Conservation (phyloP, 495 filamentous ascomycete genomes). For the Talaromyces ruber region DNA sequence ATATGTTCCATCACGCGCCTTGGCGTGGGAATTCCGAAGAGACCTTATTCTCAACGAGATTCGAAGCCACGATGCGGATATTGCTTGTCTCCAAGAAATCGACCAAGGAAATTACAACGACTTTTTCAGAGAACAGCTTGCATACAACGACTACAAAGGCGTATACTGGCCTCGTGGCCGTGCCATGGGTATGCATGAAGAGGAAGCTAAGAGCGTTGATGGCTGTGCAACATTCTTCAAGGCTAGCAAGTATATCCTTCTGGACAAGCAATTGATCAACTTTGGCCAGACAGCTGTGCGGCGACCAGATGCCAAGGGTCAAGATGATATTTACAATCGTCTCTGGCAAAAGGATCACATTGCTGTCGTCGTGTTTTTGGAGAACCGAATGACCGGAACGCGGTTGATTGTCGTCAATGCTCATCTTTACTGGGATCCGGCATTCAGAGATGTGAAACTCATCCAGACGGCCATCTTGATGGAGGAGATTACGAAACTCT, state of each 20-base stretch:
- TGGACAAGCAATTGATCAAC: conserved; percentile 89
- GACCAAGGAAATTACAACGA: conserved; percentile 84
- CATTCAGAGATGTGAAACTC: conserved; percentile 84
- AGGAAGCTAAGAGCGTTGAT: conserved; percentile 78
- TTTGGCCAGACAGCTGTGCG: conserved; percentile 89
- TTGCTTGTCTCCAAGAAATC: conserved; percentile 89
- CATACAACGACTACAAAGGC: conserved; percentile 81
- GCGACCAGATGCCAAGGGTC: conserved; percentile 87
- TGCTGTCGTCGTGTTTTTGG: conserved; percentile 79
- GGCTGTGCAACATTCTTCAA: conserved; percentile 97
- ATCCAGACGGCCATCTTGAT: conserved; percentile 91
- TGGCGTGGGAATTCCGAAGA: conserved; percentile 79
- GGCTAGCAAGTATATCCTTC: conserved; percentile 76
- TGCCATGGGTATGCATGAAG: conserved; percentile 83
- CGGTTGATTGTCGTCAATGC: conserved; percentile 88
- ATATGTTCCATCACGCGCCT: conserved; percentile 68
- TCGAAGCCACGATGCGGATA: conserved; percentile 70
- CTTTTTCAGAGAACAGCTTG: conserved; percentile 75
- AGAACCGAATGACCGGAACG: conserved; percentile 78
- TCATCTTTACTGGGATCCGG: conserved; percentile 90
- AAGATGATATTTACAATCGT: conserved; percentile 93
- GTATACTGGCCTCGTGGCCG: conserved; percentile 82
- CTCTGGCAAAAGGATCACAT: conserved; percentile 98
- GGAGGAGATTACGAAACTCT: conserved; percentile 76
- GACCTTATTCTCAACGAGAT: conserved; percentile 76